Base-by-base conservation (phyloP, 257 asterid genomes). In the Nicotiana sylvestris region DNA sequence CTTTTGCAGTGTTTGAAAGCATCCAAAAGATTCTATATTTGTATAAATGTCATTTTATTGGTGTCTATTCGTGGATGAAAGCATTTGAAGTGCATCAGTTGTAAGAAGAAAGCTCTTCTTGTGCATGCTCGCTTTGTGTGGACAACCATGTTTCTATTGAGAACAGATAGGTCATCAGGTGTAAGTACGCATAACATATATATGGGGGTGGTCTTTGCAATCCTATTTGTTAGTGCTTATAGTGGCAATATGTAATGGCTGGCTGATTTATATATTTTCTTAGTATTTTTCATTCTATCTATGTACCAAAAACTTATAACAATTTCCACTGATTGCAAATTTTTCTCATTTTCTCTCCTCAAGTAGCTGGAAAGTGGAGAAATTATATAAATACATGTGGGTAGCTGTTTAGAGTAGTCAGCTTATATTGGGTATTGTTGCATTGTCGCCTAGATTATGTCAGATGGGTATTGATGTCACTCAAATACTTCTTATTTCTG, bases 1-100 rank as follows among this genome's bases (percentile, higher is more conserved):
- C 61, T 72, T 72, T 7, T 25, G 79, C 37, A 5, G 37, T 39
- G 58, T 70, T n/a, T 70, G 46, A 70, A 70, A 46, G 37, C 39
- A 25, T 17, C 25, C 79, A 72, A 46, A 51, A 72, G 39, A 61
- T 72, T 12, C 79, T 72, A 46, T 35, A 72, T 46, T 61, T 49
- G 46, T 72, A 7, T 46, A 46, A 46, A 72, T 72, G 25, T 72
- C 27, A n/a, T 21, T 49, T 35, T 25, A 72, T 46, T 43, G 49
- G 11, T 43, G 7, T 43, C 49, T 8, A 43, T 7, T 70, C 32
- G 78, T 72, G 79, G 79, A 46, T 58, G 79, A 72, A 16, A 21
- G 79, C 79, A 72, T 46, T 72, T 6, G 61, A 72, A 72, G 37
- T 25, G 25, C 79, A 72, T 25, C 39, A 72, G 39, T 72, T 72